Base-by-base conservation (phyloP, 345 rosid species). In the Syzygium aromaticum region DNA sequence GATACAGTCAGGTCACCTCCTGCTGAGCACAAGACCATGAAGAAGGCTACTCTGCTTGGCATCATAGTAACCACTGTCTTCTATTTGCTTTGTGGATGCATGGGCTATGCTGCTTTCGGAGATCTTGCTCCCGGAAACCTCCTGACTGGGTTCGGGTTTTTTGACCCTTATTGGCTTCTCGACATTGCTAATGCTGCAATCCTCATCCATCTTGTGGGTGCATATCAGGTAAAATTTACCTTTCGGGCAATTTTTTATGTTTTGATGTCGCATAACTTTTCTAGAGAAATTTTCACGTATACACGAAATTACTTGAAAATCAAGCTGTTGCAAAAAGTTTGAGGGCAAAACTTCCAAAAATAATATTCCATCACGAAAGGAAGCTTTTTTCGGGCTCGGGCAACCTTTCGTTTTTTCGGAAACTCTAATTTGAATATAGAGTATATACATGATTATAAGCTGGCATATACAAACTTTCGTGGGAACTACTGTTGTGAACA, bases 41-140 rank as follows among this genome's bases (percentile, higher is more conserved):
- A 94, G 94, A 96, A 94, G 87, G 99, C 97, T 22, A 92, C 96
- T 1, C 2, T 85, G 8, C 78, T 91, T 59, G 93, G 95, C 85
- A 89, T 95, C 82, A 52, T 38, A 2, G 91, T 94, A 56, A 92
- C 94, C 16, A 96, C 96, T 8, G 21, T 87, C 83, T 96, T 94
- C 90, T 96, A 93, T 88, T 56, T 95, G 80, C 93, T 94, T 54
- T 96, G 99, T 51, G 99, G 98, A 64, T 94, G 97, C 91, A 87
- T 94, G 43, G 97, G 99, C 2, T 96, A 94, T 51, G 99, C 97
- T 17, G 96, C 99, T n/a, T 94, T 96, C 33, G 98, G 96, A 12
- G 95, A 96, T 89, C 84, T 87, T 5, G 93, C 96, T 13, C 99
- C 98, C 1, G 95, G 95, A 63, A 96, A 94, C 90, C 95, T 95